Evolutionary conservation across 192 early-diverging fungal genomes (phyloP), one percentile per base, ranked within the genome.

Genomic region (Jimgerdemannia flammicorona): DNA sequence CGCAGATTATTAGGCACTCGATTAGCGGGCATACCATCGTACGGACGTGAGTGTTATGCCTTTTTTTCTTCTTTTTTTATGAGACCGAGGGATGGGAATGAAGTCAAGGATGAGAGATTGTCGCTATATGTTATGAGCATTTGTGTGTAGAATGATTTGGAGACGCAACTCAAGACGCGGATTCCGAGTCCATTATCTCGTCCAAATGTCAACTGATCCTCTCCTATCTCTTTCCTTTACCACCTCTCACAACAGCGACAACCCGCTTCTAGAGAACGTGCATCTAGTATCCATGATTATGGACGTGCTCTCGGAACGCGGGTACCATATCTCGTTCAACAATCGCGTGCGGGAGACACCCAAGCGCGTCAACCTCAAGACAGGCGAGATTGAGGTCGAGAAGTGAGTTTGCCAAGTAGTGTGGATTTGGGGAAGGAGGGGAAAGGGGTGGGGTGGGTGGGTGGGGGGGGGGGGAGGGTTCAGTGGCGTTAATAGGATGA

Each of bases 21-120:
- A 89, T 89, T 49, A 84, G 86, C 74, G 87, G 87, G 10, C 86
- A 87, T 59, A 84, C 86, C 4, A 83, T 83, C 67, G 78, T 89
- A 40, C 75, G 87, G 75, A 86, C 84, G 87, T 88, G 81, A 77
- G 82, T 75, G 29, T 29, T 29, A 29, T 29, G 29, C n/a, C 44
- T n/a, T 19, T 18, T 39, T 49, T 54, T 10, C 64, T 18, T 7
- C 18, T 40, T 68, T 68, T 14, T 68, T 68, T 68, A 8, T 29
- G 29, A 29, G 29, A 0, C 29, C 29, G 29, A 29, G 29, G 29
- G 29, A 29, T 29, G 29, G 29, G 29, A 1, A 29, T 29, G 29
- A 1, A 29, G 1, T 29, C 29, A 29, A 29, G 29, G 29, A 29
- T 29, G 29, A 29, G 29, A 29, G 29, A 29, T 29, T 29, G 29